phyloP scores from a whole-genome alignment of 495 filamentous ascomycete species.

The Penicillium antarcticum region DNA sequence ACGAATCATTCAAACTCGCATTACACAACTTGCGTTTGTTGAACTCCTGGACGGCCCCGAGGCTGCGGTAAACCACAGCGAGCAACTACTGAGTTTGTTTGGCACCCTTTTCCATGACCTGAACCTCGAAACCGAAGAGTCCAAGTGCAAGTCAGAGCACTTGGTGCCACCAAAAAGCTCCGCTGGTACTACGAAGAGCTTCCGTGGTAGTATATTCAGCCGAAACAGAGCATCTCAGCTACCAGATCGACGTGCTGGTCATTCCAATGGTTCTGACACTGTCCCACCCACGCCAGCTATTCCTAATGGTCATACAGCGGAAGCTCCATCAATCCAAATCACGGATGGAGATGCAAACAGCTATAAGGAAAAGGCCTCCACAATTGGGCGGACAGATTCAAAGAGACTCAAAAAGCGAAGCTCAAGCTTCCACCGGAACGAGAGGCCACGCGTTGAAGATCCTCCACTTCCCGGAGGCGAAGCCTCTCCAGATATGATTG shows the following conservation, averaged over 20 bases:
- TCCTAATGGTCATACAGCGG: constrained; percentile 16
- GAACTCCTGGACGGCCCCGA: constrained; percentile 80
- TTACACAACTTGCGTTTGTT: constrained; percentile 83
- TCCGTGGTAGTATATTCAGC: constrained; percentile 73
- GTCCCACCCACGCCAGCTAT: constrained; percentile 19
- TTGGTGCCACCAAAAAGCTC: constrained; percentile 64
- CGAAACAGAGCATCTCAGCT: constrained; percentile 41
- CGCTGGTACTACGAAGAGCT: constrained; percentile 65
- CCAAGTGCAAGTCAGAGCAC: constrained; percentile 22
- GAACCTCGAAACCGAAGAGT: constrained; percentile 27
- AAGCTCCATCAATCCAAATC: constrained; percentile 48
- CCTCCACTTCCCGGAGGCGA: constrained; percentile 14
- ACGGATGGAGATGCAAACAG: constrained; percentile 38
- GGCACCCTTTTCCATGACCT: constrained; percentile 67
- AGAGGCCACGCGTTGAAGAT: constrained; percentile 13
- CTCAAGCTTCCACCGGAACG: constrained; percentile 28
- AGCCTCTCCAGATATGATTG: constrained; percentile 32
- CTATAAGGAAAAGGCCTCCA: constrained; percentile 17
- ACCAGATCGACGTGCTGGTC: constrained; percentile 27
- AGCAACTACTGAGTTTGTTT: constrained; percentile 81
- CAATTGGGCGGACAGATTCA: constrained; percentile 33
- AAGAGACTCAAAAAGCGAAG: constrained; percentile 47
- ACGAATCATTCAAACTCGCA: constrained; percentile 81
- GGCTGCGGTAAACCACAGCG: constrained; percentile 76
- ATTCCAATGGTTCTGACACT: constrained; percentile 4